A percentile compares a stretch with the other conserved stretches of the same genome.
These are phyloP conservation scores for Corymbia calophylla DNA, from an alignment of 441 rosid species.

Conservation along the genomic window DNA sequence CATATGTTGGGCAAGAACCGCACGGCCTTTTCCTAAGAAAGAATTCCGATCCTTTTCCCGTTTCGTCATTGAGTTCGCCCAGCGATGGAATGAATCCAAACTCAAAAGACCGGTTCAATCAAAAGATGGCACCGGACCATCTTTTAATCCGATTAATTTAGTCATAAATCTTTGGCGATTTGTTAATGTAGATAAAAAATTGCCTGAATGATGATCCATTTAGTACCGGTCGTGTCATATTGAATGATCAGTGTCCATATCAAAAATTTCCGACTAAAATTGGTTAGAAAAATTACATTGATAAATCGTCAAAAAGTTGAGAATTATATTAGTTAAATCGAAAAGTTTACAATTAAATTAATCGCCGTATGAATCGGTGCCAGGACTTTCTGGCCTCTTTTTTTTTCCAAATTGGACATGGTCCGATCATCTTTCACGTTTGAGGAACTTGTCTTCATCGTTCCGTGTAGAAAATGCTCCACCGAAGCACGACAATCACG, in stretches of 20 bases:
- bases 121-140: not conserved
- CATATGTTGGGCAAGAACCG: not conserved
- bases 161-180: not conserved
- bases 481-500: not conserved
- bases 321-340: accelerated
- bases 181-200: not conserved
- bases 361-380: accelerated
- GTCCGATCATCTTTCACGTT: not conserved
- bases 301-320: not conserved
- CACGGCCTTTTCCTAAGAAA: not conserved
- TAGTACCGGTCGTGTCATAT: accelerated
- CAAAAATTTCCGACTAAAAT: accelerated
- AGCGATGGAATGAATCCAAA: not conserved
- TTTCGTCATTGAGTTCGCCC: not conserved
- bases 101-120: not conserved
- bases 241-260: accelerated
- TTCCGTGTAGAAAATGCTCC: not conserved
- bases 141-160: not conserved
- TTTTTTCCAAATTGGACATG: not conserved
- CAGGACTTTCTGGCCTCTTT: too few relatives aligned
- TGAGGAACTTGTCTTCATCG: not conserved
- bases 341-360: not conserved
- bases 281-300: accelerated
- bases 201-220: too few relatives aligned
- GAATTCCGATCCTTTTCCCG: not conserved